Evolutionary conservation across 202 grass and related monocot species (phyloP).

Genomic region (Elaeis oleifera): DNA sequence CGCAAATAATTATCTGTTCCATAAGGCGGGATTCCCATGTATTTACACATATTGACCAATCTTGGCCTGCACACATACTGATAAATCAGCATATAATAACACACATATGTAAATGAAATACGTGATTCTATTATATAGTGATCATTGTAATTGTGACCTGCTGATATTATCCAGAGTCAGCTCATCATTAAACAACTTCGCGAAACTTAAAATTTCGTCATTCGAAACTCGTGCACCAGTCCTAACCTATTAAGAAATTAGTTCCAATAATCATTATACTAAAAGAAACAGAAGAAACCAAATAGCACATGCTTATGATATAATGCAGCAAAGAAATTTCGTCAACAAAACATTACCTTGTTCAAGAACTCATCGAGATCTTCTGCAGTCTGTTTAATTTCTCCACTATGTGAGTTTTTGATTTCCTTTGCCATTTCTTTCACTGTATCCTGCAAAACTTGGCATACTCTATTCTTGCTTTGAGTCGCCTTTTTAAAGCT

Average conservation of each 20-base stretch:
- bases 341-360: conserved; percentile 45
- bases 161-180: conserved; percentile 94
- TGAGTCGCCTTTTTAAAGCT: conserved; percentile 80
- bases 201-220: conserved; percentile 89
- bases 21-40: conserved; percentile 93
- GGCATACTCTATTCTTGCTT: conserved; percentile 93
- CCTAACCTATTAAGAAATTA: conserved; percentile 46
- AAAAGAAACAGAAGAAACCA: conserved; percentile 11
- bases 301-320: too few species aligned
- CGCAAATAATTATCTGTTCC: conserved; percentile 96
- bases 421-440: conserved; percentile 98
- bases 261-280: conserved; percentile 23
- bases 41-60: conserved; percentile 99
- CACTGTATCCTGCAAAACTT: conserved; percentile 96
- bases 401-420: conserved; percentile 66
- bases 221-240: conserved; percentile 72
- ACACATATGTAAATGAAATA: conserved; percentile 11
- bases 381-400: conserved; percentile 90
- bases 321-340: neutral
- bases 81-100: conserved; percentile 17
- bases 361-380: conserved; percentile 88
- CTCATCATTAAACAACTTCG: conserved; percentile 97
- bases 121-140: conserved; percentile 8
- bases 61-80: conserved; percentile 54
- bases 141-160: conserved; percentile 34